phyloP scores from a whole-genome alignment of 768 basidiomycete genomes.

The Rhizopogon rudus region DNA sequence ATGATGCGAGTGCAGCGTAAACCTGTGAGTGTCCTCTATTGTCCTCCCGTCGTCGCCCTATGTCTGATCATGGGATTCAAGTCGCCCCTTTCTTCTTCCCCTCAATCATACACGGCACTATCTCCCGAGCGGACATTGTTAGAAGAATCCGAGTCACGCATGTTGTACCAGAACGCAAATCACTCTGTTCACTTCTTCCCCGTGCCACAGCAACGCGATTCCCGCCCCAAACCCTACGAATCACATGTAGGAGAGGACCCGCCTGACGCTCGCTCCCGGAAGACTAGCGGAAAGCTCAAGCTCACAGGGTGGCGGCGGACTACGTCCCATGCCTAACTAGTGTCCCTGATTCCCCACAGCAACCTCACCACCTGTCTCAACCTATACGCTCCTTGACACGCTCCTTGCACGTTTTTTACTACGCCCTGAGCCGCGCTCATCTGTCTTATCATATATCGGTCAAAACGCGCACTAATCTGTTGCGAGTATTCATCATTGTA shows the following conservation, averaged over 20 bases:
- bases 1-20: slow-evolving; percentile 13
- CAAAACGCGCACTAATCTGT: not conserved
- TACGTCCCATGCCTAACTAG: slow-evolving; percentile 5
- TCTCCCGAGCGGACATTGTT: slow-evolving; percentile 5
- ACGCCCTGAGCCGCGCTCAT: not conserved
- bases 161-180: slow-evolving; percentile 15
- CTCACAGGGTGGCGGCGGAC: slow-evolving; percentile 11
- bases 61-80: not conserved
- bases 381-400: not conserved
- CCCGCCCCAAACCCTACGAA: slow-evolving; percentile 4
- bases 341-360: not conserved
- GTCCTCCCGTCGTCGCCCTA: slow-evolving; percentile 5
- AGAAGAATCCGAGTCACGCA: slow-evolving; percentile 8
- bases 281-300: slow-evolving; percentile 18
- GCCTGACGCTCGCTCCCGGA: slow-evolving; percentile 6
- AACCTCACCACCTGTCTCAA: not conserved
- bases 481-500: not conserved
- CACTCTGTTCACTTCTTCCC: slow-evolving; percentile 12
- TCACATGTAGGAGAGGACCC: not conserved
- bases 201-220: slow-evolving; percentile 8
- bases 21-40: not conserved
- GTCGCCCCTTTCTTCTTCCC: slow-evolving; percentile 6
- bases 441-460: not conserved
- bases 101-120: slow-evolving; percentile 7
- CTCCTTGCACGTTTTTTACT: not conserved